Conservation (phyloP, 1,139 yeast genomes). For the Blastobotrys arbuscula region DNA sequence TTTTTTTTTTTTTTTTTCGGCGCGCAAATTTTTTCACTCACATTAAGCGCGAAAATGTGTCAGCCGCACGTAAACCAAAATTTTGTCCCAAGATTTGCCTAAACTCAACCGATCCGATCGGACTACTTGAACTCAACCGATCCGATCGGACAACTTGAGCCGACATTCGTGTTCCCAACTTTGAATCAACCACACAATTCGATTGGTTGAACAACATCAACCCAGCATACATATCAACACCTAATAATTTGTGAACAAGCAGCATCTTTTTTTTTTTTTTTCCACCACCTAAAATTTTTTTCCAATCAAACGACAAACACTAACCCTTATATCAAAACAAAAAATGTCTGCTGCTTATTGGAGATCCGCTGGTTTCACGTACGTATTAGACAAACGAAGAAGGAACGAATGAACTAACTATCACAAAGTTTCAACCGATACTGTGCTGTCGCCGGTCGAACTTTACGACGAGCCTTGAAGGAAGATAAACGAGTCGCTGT, state of each 20-base stretch:
- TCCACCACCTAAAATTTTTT: slow-evolving; percentile 7
- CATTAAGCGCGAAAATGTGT: neutral
- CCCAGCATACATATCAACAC: too few species aligned
- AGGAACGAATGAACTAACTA: slow-evolving; percentile 17
- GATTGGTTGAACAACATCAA: too few species aligned
- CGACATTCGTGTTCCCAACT: too few species aligned
- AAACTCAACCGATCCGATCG: neutral
- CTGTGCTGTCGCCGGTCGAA: slow-evolving; percentile 83
- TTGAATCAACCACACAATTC: too few species aligned
- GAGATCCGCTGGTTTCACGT: slow-evolving; percentile 33
- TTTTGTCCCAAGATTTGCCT: neutral
- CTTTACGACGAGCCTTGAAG: slow-evolving; percentile 85
- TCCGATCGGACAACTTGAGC: too few species aligned
- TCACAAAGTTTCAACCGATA: slow-evolving; percentile 67
- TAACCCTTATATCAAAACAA: slow-evolving; percentile 2
- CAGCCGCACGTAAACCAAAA: neutral
- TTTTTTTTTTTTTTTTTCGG: slow-evolving; percentile 1
- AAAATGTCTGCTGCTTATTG: slow-evolving; percentile 24
- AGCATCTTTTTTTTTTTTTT: slow-evolving; percentile 2
- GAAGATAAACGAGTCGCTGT: slow-evolving; percentile 74
- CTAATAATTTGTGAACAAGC: too few species aligned
- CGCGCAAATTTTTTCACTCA: neutral
- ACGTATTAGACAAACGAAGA: slow-evolving; percentile 16
- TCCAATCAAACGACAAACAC: neutral
- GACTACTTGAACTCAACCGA: too few species aligned